A percentile compares a stretch with the other conserved stretches of the same genome.
Evolutionary conservation across 108 stramenopile species (phyloP).

Genomic region (Schizochytrium sp.): DNA sequence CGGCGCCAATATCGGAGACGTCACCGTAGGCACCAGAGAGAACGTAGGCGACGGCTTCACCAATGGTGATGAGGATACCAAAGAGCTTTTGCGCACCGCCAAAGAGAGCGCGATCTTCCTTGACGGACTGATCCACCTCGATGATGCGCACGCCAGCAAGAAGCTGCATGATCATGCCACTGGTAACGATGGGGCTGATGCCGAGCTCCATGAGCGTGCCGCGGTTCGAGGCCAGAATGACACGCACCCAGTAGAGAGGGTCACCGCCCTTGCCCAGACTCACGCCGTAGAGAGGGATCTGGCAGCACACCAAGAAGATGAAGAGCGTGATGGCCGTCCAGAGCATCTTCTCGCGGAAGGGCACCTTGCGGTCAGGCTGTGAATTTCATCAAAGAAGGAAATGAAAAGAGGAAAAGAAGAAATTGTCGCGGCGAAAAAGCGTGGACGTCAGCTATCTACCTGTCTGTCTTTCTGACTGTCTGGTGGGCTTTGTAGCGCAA

Average conservation of each 20-base stretch:
- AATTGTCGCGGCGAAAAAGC: neutral
- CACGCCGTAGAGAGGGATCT: slow-evolving; percentile 98
- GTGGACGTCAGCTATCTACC: neutral
- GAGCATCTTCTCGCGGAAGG: slow-evolving; percentile 49
- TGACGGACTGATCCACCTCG: slow-evolving; percentile 93
- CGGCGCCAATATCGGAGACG: slow-evolving; percentile 81
- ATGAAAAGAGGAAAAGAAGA: neutral
- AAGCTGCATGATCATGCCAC: slow-evolving; percentile 87
- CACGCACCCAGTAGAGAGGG: slow-evolving; percentile 99
- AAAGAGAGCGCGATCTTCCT: slow-evolving; percentile 96
- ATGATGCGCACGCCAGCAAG: slow-evolving; percentile 91
- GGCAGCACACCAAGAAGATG: slow-evolving; percentile 98
- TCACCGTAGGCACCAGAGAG: slow-evolving; percentile 97
- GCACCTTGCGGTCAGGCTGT: slow-evolving; percentile 31
- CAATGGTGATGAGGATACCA: slow-evolving; percentile 94
- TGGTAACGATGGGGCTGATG: slow-evolving; percentile 90
- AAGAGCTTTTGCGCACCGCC: slow-evolving; percentile 96
- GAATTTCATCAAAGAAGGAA: neutral
- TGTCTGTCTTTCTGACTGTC: neutral
- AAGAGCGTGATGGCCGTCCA: slow-evolving; percentile 98
- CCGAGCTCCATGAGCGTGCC: slow-evolving; percentile 99
- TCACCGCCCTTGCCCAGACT: slow-evolving; percentile 92
- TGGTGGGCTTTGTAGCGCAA: no score
- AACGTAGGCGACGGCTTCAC: slow-evolving; percentile 98
- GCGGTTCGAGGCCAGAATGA: slow-evolving; percentile 98